Base-by-base conservation (phyloP, 2,329 filamentous ascomycete species). In the Ceratocystis albifundus region DNA sequence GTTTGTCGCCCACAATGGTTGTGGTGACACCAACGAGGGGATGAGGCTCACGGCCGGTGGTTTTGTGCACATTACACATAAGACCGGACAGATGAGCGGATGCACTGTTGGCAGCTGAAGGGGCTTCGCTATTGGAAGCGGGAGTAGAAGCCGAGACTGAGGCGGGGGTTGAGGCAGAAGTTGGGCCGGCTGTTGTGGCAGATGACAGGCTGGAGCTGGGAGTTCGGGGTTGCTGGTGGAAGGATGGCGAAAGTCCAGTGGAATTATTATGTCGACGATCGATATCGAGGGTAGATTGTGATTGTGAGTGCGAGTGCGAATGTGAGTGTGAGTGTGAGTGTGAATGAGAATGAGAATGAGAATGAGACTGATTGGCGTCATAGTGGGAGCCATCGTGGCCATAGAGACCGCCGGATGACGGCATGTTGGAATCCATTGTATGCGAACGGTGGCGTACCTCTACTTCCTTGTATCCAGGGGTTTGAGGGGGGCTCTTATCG, bases 1-100 rank as follows among this genome's bases (percentile, higher is more conserved):
- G 81, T 75, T 95, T 96, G 75, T 99, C 94, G 32, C 93, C 94
- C 1, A 99, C 76, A 61, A 97, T 89, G 0, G 94, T 97, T 0
- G 94, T 97, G 0, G 94, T 96, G 4, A 94, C 93, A 41, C 94
- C 94, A 0, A 99, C 94, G 1, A 97, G 79, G 2, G 94, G 89
- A 72, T 89, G 90, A 2, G 94, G 94, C 73, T 97, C 92, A 69
- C 86, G 86, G 45, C 94, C 94, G 0, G 93, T 97, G 1, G 94
- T 97, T 69, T 92, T 80, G 71, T 87, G 84, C n/a, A 87, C 84
- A 72, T 87, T 87, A 72, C 84, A 87, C 84, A 87, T 86, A 65
- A 87, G 74, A 0, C 84, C 84, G 0, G 84, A 87, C 10, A 87
- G 75, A 72, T 87, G 84, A 5, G 83, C 77, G 0, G 82, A 83